A percentile compares a stretch with the other conserved stretches of the same genome.
Evolutionary conservation across 495 filamentous ascomycete species (phyloP).

Genomic region (Penicillium samsonianum): DNA sequence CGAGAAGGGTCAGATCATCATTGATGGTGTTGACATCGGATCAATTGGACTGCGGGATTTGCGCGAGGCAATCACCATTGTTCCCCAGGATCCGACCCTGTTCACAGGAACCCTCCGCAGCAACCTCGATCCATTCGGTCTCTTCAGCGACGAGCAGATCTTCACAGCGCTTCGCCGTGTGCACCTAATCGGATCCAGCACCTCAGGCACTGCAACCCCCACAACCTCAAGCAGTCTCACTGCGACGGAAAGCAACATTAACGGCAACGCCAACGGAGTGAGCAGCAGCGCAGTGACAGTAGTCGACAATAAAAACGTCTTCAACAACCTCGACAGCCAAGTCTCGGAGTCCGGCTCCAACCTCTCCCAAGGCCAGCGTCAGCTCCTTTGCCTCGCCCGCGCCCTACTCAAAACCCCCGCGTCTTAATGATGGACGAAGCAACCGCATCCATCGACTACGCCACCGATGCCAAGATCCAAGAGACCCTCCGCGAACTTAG

Average conservation of each 20-base stretch:
- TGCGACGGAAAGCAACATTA: conserved; percentile 21
- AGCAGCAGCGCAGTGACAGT: conserved; percentile 34
- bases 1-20: conserved; percentile 82
- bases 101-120: conserved; percentile 94
- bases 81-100: conserved; percentile 96
- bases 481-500: conserved; percentile 84
- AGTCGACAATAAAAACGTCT: conserved; percentile 86
- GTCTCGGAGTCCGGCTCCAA: conserved; percentile 94
- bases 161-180: conserved; percentile 87
- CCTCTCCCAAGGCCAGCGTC: conserved; percentile 93
- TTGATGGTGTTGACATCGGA: conserved; percentile 88
- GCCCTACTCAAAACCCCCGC: conserved; percentile 88
- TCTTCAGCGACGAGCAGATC: conserved; percentile 91
- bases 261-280: conserved; percentile 40
- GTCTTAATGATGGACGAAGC: conserved; percentile 99
- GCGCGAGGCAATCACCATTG: conserved; percentile 92
- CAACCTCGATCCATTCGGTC: conserved; percentile 91
- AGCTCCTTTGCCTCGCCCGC: conserved; percentile 92
- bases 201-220: conserved; percentile 47
- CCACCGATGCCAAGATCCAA: conserved; percentile 94
- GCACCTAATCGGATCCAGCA: conserved; percentile 73
- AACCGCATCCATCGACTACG: conserved; percentile 96
- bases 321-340: conserved; percentile 80
- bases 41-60: conserved; percentile 88
- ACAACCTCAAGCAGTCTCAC: conserved; percentile 40